These are phyloP conservation scores for Drosera spatulata DNA, from an alignment of 179 eudicot species.

Conservation along the genomic window DNA sequence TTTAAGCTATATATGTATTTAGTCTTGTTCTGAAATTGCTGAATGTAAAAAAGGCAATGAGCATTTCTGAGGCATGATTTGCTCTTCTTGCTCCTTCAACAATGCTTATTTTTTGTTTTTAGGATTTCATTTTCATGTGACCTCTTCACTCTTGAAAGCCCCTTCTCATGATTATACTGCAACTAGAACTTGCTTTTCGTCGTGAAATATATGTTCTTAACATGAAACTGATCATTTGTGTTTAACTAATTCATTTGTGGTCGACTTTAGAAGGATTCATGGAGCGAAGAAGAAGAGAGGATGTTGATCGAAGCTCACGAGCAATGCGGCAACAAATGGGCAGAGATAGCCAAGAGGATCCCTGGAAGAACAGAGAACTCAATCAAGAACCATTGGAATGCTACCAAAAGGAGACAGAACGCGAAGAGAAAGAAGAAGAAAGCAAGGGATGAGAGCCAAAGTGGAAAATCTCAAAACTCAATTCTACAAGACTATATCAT, in stretches of 20 bases:
- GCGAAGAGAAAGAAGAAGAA: slow-evolving; percentile 33
- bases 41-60: no score
- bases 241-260: background rate
- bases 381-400: slow-evolving; percentile 79
- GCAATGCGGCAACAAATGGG: slow-evolving; percentile 15
- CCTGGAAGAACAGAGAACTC: slow-evolving; percentile 71
- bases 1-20: no score
- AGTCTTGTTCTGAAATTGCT: no score
- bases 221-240: no score
- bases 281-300: slow-evolving; percentile 74
- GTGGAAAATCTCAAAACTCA: slow-evolving; percentile 18
- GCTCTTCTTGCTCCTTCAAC: no score
- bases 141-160: no score
- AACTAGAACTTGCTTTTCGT: no score
- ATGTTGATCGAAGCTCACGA: slow-evolving; percentile 42
- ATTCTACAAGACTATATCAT: slow-evolving; percentile 46
- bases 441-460: background rate
- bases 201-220: no score
- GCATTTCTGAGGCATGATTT: no score
- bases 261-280: slow-evolving; percentile 41
- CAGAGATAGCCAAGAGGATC: slow-evolving; percentile 33
- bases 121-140: no score
- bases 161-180: no score
- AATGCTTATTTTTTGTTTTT: no score
- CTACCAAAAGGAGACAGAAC: slow-evolving; percentile 46